phyloP scores from a whole-genome alignment of 805 yeast genomes.

The Isabelozyma heimii region DNA sequence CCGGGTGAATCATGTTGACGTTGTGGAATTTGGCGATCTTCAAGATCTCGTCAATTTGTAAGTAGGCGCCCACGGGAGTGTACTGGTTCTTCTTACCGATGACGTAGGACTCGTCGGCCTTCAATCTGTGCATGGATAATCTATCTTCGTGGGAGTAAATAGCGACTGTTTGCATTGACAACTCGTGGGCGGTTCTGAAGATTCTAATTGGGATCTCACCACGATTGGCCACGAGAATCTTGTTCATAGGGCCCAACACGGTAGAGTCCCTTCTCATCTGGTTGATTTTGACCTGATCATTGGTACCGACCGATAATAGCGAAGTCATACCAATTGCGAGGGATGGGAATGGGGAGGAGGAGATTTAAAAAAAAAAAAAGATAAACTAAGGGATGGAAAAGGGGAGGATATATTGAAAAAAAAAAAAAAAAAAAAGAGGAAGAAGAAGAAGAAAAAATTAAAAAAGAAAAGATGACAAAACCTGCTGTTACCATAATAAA shows the following conservation, averaged over 20 bases:
- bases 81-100: constrained; percentile 86
- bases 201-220: constrained; percentile 86
- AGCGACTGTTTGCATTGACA: constrained; percentile 96
- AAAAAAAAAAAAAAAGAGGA: not conserved
- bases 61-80: constrained; percentile 94
- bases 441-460: not conserved
- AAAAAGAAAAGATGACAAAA: not conserved
- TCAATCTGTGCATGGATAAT: constrained; percentile 89
- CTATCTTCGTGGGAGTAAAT: constrained; percentile 95
- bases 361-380: not conserved
- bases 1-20: constrained; percentile 40
- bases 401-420: not conserved
- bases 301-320: constrained; percentile 6
- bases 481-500: not conserved
- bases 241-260: constrained; percentile 46
- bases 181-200: constrained; percentile 96
- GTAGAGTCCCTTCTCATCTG: constrained; percentile 42
- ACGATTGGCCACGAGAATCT: constrained; percentile 78
- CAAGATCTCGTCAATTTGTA: constrained; percentile 88
- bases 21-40: constrained; percentile 58
- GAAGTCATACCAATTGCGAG: constrained; percentile 2
- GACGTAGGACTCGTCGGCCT: constrained; percentile 91
- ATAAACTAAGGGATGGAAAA: not conserved
- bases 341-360: not conserved
- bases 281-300: constrained; percentile 22